A percentile compares a stretch with the other conserved stretches of the same genome.
Evolutionary conservation across 1,284 basidiomycete species (phyloP).

Genomic region (Trametes pubescens): DNA sequence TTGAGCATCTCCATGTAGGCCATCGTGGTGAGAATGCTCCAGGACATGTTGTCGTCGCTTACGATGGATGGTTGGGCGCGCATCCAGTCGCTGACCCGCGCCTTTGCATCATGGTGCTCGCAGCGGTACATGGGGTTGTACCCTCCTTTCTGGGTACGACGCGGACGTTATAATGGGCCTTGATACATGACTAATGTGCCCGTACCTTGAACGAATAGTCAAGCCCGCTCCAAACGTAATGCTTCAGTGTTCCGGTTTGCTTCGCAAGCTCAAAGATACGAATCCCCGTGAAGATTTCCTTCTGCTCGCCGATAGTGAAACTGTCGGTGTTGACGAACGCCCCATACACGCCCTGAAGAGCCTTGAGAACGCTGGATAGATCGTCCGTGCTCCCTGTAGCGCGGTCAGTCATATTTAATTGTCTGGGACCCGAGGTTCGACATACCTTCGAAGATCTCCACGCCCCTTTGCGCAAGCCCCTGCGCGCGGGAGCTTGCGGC

Average conservation of each 20-base stretch:
- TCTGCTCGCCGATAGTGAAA: constrained; percentile 54
- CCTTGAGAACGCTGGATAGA: constrained; percentile 42
- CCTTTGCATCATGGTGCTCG: constrained; percentile 50
- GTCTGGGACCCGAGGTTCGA: neutral
- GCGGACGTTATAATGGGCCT: neutral
- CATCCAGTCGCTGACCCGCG: constrained; percentile 53
- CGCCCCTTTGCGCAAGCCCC: constrained; percentile 42
- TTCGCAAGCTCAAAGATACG: constrained; percentile 59
- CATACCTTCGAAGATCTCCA: constrained; percentile 54
- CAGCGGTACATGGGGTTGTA: constrained; percentile 45
- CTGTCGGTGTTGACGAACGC: constrained; percentile 57
- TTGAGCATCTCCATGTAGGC: constrained; percentile 56
- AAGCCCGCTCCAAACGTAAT: constrained; percentile 58
- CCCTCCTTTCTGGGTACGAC: constrained; percentile 40
- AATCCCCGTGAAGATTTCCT: constrained; percentile 53
- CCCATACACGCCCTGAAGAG: constrained; percentile 53
- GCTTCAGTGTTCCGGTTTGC: constrained; percentile 46
- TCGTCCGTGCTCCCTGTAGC: constrained; percentile 43
- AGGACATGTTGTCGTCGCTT: constrained; percentile 48
- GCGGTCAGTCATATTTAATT: neutral
- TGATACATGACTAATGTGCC: too few relatives aligned
- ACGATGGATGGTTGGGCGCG: constrained; percentile 50
- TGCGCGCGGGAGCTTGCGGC: constrained; percentile 44
- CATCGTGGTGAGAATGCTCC: constrained; percentile 51
- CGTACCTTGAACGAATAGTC: constrained; percentile 55